phyloP scores from a whole-genome alignment of 1,284 basidiomycete species.

The Polyporus tsugae region DNA sequence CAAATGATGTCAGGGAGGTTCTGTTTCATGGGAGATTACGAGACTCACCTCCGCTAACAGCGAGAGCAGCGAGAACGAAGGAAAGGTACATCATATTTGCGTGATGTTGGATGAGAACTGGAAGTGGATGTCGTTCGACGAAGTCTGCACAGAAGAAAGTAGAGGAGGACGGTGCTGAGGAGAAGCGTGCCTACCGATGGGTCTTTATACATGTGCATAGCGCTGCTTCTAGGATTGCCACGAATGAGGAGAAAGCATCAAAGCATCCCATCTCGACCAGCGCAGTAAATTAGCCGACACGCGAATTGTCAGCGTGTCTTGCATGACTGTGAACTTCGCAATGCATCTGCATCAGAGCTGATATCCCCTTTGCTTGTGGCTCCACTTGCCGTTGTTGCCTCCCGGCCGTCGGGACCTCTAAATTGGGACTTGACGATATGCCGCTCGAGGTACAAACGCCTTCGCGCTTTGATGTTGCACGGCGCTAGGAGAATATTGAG shows the following conservation, averaged over 20 bases:
- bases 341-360: neutral
- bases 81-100: neutral
- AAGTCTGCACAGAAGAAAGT: neutral
- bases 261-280: neutral
- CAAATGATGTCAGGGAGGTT: neutral
- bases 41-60: neutral
- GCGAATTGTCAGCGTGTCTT: neutral
- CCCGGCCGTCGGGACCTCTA: neutral
- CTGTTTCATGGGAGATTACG: neutral
- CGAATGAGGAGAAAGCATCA: neutral
- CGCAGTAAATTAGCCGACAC: neutral
- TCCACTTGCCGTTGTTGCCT: neutral
- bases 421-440: neutral
- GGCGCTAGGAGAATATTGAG: neutral
- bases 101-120: neutral
- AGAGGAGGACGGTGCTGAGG: neutral
- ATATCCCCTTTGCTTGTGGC: neutral
- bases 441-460: neutral
- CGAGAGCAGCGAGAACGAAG: slow-evolving; percentile 3
- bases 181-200: neutral
- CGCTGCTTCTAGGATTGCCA: neutral
- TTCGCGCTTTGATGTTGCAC: neutral
- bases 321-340: neutral
- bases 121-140: neutral
- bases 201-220: neutral